These are phyloP conservation scores for Talaromyces sp. DNA, from an alignment of 2,329 filamentous ascomycete species.

Conservation along the genomic window DNA sequence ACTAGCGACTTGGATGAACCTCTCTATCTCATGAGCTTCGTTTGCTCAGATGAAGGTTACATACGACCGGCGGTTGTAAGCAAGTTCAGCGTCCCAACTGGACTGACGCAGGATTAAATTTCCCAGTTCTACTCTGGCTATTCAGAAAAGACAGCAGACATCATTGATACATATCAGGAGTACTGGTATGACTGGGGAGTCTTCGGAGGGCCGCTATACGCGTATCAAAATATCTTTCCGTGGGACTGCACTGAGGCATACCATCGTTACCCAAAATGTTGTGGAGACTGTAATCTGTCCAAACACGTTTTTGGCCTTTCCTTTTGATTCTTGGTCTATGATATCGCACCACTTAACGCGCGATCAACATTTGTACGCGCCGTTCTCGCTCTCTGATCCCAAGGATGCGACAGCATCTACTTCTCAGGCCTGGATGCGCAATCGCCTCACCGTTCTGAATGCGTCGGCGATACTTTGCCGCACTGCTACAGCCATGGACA, in stretches of 20 bases:
- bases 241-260: constrained; percentile 51
- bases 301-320: constrained; percentile 49
- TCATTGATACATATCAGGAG: constrained; percentile 45
- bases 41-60: constrained; percentile 31
- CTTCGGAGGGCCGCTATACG: constrained; percentile 39
- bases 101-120: constrained; percentile 45
- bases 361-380: constrained; percentile 36
- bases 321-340: constrained; percentile 47
- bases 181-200: constrained; percentile 49
- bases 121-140: constrained; percentile 39
- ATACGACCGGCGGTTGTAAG: constrained; percentile 23
- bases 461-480: constrained; percentile 32
- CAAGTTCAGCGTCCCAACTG: constrained; percentile 40
- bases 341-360: constrained; percentile 38
- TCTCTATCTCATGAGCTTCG: constrained; percentile 43
- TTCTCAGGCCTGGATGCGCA: constrained; percentile 31
- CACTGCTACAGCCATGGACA: constrained; percentile 37
- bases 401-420: neutral
- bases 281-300: constrained; percentile 42
- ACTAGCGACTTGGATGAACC: constrained; percentile 23
- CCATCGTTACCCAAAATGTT: constrained; percentile 35
- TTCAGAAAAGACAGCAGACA: constrained; percentile 40
- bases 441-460: constrained; percentile 35
- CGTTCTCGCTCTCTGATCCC: neutral
- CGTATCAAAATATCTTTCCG: constrained; percentile 44